A percentile compares a stretch with the other conserved stretches of the same genome.
Evolutionary conservation across 306 rosid genomes (phyloP).

Genomic region (Comarum palustre): DNA sequence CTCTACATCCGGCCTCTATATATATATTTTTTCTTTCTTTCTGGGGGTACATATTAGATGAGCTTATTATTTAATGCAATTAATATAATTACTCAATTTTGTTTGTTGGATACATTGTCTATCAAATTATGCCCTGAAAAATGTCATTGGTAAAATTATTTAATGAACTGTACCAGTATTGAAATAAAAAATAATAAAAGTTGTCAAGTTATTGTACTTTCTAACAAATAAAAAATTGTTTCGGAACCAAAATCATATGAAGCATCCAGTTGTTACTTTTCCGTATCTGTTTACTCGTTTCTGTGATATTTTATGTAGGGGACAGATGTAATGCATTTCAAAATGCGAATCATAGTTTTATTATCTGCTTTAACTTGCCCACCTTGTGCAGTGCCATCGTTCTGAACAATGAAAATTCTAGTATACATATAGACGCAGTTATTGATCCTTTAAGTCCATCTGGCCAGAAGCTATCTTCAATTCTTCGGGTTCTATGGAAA

Average conservation of each 20-base stretch:
- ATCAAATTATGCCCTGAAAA: background rate
- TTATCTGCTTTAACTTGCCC: constrained; percentile 19
- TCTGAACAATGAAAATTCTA: constrained; percentile 60
- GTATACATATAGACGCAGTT: constrained; percentile 87
- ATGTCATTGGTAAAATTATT: background rate
- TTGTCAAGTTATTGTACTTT: background rate
- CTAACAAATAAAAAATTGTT: background rate
- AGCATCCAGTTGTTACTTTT: constrained; percentile 4
- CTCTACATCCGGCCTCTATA: too few relatives aligned
- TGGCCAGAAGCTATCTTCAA: constrained; percentile 85
- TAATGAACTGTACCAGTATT: background rate
- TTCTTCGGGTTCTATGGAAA: constrained; percentile 75
- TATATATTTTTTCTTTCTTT: too few relatives aligned
- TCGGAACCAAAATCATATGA: background rate
- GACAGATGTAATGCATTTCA: background rate
- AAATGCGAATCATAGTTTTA: background rate
- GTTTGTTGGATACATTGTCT: background rate
- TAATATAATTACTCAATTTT: background rate
- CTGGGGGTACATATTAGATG: background rate
- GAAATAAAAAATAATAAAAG: background rate
- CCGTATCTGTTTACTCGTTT: background rate
- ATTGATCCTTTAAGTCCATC: constrained; percentile 92
- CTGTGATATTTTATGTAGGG: background rate
- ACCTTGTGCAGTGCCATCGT: constrained; percentile 70
- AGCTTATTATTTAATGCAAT: background rate